Conservation (phyloP, 768 basidiomycete species). For the Plicaturopsis crispa region DNA sequence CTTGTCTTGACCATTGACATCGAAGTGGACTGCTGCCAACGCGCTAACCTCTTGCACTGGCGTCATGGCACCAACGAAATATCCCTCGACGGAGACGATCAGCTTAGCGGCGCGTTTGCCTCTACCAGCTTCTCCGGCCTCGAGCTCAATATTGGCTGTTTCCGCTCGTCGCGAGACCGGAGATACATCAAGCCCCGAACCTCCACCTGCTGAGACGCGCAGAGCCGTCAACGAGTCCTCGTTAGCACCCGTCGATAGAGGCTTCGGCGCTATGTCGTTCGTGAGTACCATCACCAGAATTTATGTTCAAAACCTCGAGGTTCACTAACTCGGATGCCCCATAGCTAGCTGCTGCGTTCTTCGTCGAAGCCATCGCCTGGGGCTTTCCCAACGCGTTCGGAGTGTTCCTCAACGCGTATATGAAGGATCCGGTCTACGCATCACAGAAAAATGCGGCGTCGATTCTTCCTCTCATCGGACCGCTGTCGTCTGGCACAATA, state of each 20-base stretch:
- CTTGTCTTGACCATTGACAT: too few relatives aligned
- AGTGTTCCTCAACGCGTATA: constrained; percentile 18
- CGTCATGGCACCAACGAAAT: too few relatives aligned
- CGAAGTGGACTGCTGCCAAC: too few relatives aligned
- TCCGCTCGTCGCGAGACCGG: too few relatives aligned
- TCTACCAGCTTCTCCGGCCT: too few relatives aligned
- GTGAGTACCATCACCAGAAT: constrained; percentile 3
- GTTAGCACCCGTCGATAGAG: constrained; percentile 6
- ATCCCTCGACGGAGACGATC: too few relatives aligned
- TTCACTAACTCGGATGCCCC: not conserved
- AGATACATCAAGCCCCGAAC: too few relatives aligned
- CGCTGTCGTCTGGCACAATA: constrained; percentile 14
- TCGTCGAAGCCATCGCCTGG: constrained; percentile 20
- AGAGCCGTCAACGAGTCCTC: not conserved
- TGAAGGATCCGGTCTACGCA: constrained; percentile 13
- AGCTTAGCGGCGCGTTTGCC: too few relatives aligned
- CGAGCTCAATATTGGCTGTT: too few relatives aligned
- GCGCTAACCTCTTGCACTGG: too few relatives aligned
- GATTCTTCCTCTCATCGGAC: constrained; percentile 17
- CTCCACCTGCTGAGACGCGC: too few relatives aligned
- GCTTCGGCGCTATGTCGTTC: constrained; percentile 6
- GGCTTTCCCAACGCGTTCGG: constrained; percentile 19
- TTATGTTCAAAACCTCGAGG: not conserved
- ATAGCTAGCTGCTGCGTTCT: constrained; percentile 17
- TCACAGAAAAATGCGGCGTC: constrained; percentile 10